Base-by-base conservation (phyloP, 225 moss, liverwort and hornwort genomes). In the Sphagnum tenellum region DNA sequence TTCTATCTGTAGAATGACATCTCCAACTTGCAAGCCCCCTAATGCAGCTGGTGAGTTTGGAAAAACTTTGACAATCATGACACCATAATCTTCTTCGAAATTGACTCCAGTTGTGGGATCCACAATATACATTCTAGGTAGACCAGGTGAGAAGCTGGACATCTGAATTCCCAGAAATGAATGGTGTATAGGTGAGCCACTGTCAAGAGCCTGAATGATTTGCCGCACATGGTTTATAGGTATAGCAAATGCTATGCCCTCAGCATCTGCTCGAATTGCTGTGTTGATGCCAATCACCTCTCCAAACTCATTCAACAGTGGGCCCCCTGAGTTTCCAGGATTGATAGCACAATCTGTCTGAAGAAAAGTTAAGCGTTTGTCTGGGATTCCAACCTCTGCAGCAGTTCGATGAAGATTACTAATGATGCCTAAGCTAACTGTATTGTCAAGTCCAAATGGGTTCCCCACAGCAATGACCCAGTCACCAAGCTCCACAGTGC, bases 271-370 rank as follows among this genome's bases (percentile, higher is more conserved):
- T 56, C 66, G 51, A 56, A 67, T 67, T 5, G 66, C 66, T 4
- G 66, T 67, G 55, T 67, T 67, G 47, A 67, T 67, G 2, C 66
- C 66, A 44, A 67, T 67, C 44, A 67, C 66, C 66, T 67, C 66
- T 12, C 66, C 66, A 46, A 67, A 67, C 55, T 67, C 66, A 47
- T 67, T 67, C 9, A 67, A 6, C 4, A 67, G 56, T 7, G 66
- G 66, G 12, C 66, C 66, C 14, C 66, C 66, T 1, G 66, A 67
- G 12, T 57, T 67, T 10, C 66, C 66, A 10, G 66, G 66, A 55
- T 67, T 67, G 55, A 67, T 67, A 7, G 66, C 66, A 67, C 66
- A 67, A n/a, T 67, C 66, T 67, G 55, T 67, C 55, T 67, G 66
- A 45, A 67, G 45, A 55, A 67, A 57, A 55, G 29, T 44, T 54